Evolutionary conservation across 2,329 filamentous ascomycete species (phyloP).

Genomic region (Aspergillus pseudotamarii): DNA sequence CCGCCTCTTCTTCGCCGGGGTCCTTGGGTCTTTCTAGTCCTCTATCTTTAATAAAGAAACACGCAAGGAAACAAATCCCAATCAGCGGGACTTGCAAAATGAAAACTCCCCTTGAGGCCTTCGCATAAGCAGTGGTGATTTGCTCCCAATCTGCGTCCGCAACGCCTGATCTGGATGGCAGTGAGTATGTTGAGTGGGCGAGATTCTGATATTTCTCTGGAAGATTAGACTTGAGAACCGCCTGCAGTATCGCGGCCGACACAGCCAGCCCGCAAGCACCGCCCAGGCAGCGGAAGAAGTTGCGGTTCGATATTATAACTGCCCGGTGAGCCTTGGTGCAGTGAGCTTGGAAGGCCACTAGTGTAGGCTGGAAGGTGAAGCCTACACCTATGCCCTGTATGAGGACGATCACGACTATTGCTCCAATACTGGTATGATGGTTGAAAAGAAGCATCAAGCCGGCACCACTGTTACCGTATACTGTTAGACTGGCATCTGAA

Average conservation of each 20-base stretch:
- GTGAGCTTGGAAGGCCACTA: slow-evolving; percentile 63
- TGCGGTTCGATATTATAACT: slow-evolving; percentile 64
- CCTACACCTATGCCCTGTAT: slow-evolving; percentile 59
- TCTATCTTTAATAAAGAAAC: slow-evolving; percentile 55
- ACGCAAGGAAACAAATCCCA: slow-evolving; percentile 53
- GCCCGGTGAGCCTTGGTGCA: slow-evolving; percentile 60
- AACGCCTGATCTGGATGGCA: slow-evolving; percentile 32
- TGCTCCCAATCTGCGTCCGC: slow-evolving; percentile 38
- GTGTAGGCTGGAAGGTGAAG: slow-evolving; percentile 54
- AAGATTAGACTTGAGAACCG: slow-evolving; percentile 42
- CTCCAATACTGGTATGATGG: slow-evolving; percentile 46
- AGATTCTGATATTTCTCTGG: slow-evolving; percentile 42
- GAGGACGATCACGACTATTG: slow-evolving; percentile 55
- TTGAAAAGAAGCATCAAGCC: slow-evolving; percentile 57
- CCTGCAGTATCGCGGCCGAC: slow-evolving; percentile 55
- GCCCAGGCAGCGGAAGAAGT: slow-evolving; percentile 64
- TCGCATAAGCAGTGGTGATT: slow-evolving; percentile 56
- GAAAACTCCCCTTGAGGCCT: slow-evolving; percentile 59
- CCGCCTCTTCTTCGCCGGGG: slow-evolving; percentile 28
- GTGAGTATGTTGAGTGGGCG: slow-evolving; percentile 44
- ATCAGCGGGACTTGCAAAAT: slow-evolving; percentile 59
- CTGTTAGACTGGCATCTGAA: neutral
- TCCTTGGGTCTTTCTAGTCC: slow-evolving; percentile 48
- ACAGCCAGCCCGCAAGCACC: slow-evolving; percentile 62
- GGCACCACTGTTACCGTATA: slow-evolving; percentile 40